phyloP scores from a whole-genome alignment of 1,284 basidiomycete species.

The Ganoderma lucidum region DNA sequence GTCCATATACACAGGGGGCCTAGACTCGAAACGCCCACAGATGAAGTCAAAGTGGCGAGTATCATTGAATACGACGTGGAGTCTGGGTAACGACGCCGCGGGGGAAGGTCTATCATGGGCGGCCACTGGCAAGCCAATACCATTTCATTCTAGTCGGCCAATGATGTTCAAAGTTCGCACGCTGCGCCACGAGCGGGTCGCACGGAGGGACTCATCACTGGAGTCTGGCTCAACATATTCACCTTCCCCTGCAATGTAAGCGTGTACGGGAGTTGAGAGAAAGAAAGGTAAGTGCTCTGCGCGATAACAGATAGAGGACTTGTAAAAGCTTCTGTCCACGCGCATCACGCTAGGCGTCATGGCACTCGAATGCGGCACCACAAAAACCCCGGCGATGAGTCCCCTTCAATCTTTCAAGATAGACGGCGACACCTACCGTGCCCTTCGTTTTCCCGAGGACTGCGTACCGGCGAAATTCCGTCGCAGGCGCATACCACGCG shows the following conservation, averaged over 20 bases:
- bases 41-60: not conserved
- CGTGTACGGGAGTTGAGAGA: not conserved
- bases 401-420: not conserved
- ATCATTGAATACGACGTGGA: not conserved
- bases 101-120: not conserved
- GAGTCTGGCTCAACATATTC: not conserved
- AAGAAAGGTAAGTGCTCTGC: not conserved
- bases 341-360: not conserved
- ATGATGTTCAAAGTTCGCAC: not conserved
- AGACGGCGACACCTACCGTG: not conserved
- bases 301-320: not conserved
- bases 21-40: not conserved
- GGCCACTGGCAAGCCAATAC: not conserved
- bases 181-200: constrained; percentile 3
- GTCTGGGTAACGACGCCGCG: not conserved
- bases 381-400: not conserved
- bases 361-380: not conserved
- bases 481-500: not conserved
- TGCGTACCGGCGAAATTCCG: not conserved
- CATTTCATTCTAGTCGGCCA: no score
- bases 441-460: not conserved
- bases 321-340: not conserved
- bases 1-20: not conserved
- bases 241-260: not conserved
- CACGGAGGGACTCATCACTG: no score